phyloP scores from a whole-genome alignment of 2,329 filamentous ascomycete species.

The Trichoderma atrobrunneum region DNA sequence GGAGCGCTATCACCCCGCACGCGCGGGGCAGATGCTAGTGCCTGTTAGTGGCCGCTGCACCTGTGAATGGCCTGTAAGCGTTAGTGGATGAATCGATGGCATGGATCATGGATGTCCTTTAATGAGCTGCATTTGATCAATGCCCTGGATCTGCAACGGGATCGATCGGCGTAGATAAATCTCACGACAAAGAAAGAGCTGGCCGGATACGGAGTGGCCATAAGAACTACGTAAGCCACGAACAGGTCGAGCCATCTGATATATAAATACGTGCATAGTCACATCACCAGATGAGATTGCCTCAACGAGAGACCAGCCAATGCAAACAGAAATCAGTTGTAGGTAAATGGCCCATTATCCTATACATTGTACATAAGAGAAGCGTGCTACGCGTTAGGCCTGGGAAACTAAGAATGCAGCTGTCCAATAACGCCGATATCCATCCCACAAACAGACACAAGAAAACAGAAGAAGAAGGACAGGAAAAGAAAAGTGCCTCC shows the following conservation, averaged over 20 bases:
- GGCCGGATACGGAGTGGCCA: background rate
- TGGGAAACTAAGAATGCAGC: slow-evolving; percentile 1
- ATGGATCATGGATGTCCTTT: background rate
- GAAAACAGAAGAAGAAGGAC: background rate
- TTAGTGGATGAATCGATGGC: background rate
- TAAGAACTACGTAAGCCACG: background rate
- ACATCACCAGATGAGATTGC: background rate
- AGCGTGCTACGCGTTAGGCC: slow-evolving; percentile 20
- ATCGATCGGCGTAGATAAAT: background rate
- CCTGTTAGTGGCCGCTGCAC: background rate
- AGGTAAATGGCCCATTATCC: background rate
- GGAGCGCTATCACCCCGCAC: slow-evolving; percentile 6
- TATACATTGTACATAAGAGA: slow-evolving; percentile 19
- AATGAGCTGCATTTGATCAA: background rate
- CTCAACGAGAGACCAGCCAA: background rate
- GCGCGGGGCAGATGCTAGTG: background rate
- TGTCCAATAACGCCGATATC: slow-evolving; percentile 15
- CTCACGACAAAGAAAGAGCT: background rate
- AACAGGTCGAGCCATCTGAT: too few relatives aligned
- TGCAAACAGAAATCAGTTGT: background rate
- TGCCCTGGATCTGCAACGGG: background rate
- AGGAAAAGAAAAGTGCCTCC: background rate
- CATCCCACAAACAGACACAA: background rate
- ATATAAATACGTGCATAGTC: background rate
- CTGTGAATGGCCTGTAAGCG: background rate